These are phyloP conservation scores for Aegilops speltoides DNA, from an alignment of 176 grass and related monocot genomes.

Conservation along the genomic window DNA sequence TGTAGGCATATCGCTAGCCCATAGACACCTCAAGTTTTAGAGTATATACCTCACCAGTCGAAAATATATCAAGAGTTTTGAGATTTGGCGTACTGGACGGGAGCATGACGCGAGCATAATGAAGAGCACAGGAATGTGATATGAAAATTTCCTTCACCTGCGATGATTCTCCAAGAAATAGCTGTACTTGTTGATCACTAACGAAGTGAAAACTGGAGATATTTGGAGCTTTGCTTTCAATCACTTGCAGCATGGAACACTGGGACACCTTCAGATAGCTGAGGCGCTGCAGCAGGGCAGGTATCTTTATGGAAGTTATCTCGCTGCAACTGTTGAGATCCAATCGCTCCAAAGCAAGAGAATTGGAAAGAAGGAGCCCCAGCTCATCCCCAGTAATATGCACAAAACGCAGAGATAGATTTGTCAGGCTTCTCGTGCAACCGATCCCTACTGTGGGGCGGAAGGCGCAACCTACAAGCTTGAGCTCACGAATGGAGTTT, in stretches of 20 bases:
- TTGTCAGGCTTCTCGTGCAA: neutral
- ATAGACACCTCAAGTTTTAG: neutral
- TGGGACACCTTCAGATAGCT: neutral
- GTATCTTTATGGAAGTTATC: neutral
- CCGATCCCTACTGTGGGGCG: neutral
- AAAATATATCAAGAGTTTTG: neutral
- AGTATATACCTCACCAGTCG: neutral
- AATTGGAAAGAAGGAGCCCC: neutral
- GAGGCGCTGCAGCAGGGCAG: neutral
- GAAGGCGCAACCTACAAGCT: neutral
- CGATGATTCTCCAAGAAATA: neutral
- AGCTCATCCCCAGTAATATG: neutral
- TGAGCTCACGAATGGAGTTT: neutral
- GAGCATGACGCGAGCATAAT: neutral
- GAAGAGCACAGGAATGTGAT: neutral
- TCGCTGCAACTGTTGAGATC: neutral
- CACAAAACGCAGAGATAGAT: neutral
- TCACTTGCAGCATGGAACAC: neutral
- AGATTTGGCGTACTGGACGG: constrained; percentile 3
- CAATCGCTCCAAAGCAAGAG: neutral
- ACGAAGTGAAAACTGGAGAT: neutral
- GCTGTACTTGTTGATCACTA: neutral
- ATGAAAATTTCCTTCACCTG: neutral
- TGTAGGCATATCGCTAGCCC: neutral
- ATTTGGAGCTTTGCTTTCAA: neutral